Base-by-base conservation (phyloP, 352 stramenopile genomes). In the Globisporangium barbulae region DNA sequence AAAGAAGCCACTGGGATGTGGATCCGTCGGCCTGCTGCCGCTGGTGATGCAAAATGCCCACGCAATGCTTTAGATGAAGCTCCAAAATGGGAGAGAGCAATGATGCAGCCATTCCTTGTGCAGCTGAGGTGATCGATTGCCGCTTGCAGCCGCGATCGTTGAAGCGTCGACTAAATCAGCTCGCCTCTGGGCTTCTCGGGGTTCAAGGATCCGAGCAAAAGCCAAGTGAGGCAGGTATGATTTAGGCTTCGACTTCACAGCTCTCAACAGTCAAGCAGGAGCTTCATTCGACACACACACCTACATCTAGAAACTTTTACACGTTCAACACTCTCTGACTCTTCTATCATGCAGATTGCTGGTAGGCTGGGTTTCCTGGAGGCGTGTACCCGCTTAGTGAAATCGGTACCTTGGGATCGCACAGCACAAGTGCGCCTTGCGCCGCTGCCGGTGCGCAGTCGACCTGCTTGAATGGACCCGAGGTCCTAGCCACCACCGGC, bases 381-480 rank as follows among this genome's bases (percentile, higher is more conserved):
- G 25, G 6, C 1, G 21, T 35, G 53, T 59, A 59, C 10, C 35
- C 13, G 21, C 35, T 21, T 2, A 59, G 53, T 19, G 53, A 17
- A 33, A 48, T 59, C 53, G 35, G 53, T 4, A 21, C 30, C 21
- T 9, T 35, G 33, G 35, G 25, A 33, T 41, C 39, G 12, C 35
- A 59, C 10, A 44, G 33, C 30, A 44, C 19, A 4, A 59, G 53
- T 4, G 53, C 53, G 25, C 53, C 53, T 44, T 42, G 25, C 1
- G n/a, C 39, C 12, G 53, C 53, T 33, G 53, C 33, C 1, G 33
- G 35, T 10, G 33, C 33, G 3, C 52, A 58, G 31, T 33, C 52
- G 19, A 58, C 31, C 52, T 58, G 52, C 6, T 41, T 45, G 52
- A 42, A 58, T 19, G 31, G 19, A 30, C 52, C 52, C 5, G 31